These are phyloP conservation scores for Durotheca rogersii DNA, from an alignment of 495 filamentous ascomycete species.

Conservation along the genomic window DNA sequence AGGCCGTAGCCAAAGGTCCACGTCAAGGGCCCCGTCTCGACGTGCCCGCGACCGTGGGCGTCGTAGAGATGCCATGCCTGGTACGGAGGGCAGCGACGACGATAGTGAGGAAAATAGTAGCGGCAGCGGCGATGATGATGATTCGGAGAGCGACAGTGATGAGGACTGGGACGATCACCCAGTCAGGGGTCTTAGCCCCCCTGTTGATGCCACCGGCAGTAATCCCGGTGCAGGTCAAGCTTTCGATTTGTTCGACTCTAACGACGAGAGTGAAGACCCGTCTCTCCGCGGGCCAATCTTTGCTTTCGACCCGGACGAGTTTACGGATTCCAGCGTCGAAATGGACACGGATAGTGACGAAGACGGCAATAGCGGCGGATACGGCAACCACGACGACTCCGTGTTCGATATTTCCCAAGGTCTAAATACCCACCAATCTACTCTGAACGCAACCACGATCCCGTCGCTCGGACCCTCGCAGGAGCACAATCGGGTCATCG, in stretches of 20 bases:
- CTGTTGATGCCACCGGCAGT: too few relatives aligned
- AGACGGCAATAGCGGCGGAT: too few relatives aligned
- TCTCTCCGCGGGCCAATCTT: too few relatives aligned
- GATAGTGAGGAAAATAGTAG: constrained; percentile 12
- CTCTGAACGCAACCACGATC: neutral
- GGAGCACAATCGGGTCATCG: neutral
- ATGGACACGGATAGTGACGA: neutral
- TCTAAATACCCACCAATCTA: neutral
- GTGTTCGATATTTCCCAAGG: neutral
- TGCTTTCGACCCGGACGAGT: neutral
- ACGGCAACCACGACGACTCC: too few relatives aligned
- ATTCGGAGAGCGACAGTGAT: neutral
- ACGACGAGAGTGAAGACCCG: too few relatives aligned
- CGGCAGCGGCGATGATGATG: constrained; percentile 19
- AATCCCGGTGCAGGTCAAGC: too few relatives aligned
- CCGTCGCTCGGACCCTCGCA: neutral
- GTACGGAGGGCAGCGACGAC: neutral
- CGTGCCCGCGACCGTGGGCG: constrained; percentile 14
- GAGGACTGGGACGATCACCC: neutral
- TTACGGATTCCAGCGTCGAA: neutral
- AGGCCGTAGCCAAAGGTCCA: too few relatives aligned
- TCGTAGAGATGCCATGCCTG: constrained; percentile 8
- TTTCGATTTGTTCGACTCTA: too few relatives aligned
- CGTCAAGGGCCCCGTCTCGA: too few relatives aligned
- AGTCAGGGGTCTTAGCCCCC: too few relatives aligned